Percentiles rank a stretch among this genome's conserved stretches.
Conservation (phyloP, 768 basidiomycete species). For the Tremella yokohamensis region DNA sequence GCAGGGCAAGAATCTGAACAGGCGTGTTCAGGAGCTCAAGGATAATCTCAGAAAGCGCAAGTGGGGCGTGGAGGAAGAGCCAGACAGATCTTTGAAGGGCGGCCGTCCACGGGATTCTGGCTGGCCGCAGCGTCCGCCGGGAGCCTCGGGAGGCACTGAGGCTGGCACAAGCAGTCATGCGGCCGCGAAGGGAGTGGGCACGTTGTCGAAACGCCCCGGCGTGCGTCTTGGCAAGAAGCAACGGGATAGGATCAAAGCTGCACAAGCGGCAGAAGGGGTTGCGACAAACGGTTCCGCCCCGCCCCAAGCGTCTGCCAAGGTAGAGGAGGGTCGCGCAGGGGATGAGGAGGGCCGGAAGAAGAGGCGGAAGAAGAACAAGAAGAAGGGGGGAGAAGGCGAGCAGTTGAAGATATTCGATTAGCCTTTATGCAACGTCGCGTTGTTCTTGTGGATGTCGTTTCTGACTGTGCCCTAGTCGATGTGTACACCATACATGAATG, state of each 20-base stretch:
- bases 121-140: constrained; percentile 1
- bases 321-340: neutral
- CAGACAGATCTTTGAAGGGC: neutral
- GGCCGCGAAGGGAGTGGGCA: neutral
- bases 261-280: neutral
- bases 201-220: neutral
- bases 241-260: constrained; percentile 13
- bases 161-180: neutral
- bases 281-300: neutral
- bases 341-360: constrained; percentile 27
- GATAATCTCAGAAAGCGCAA: constrained; percentile 55
- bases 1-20: constrained; percentile 54
- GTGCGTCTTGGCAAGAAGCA: constrained; percentile 39
- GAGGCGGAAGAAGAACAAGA: constrained; percentile 25
- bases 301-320: neutral
- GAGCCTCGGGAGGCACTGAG: neutral
- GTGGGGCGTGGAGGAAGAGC: constrained; percentile 51
- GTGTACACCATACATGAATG: neutral
- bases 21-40: constrained; percentile 71
- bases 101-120: constrained; percentile 8
- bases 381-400: constrained; percentile 6
- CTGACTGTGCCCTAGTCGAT: neutral
- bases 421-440: no score
- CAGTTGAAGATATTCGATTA: neutral
- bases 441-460: neutral